These are phyloP conservation scores for Kodamaea nitidulidarum DNA, from an alignment of 805 yeast genomes.

Conservation along the genomic window DNA sequence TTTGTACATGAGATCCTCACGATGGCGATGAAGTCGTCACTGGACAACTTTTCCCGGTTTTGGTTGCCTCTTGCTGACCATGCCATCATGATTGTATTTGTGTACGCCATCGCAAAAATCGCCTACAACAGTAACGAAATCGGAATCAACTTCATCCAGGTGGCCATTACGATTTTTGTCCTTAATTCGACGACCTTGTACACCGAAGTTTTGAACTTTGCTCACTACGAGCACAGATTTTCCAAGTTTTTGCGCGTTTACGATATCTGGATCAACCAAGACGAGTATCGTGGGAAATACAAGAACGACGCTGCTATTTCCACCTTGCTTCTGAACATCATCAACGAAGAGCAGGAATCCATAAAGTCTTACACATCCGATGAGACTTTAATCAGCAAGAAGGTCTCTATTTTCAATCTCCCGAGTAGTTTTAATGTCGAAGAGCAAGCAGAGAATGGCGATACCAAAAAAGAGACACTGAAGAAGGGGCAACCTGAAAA, in stretches of 20 bases:
- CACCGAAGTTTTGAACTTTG: neutral
- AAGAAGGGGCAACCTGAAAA: no score
- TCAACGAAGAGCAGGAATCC: slow-evolving; percentile 11
- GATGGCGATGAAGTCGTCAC: slow-evolving; percentile 4
- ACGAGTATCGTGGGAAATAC: slow-evolving; percentile 9
- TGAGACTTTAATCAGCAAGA: slow-evolving; percentile 14
- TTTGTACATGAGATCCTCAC: slow-evolving; percentile 14
- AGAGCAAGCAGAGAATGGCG: neutral
- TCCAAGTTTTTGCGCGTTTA: slow-evolving; percentile 15
- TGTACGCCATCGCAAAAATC: slow-evolving; percentile 3
- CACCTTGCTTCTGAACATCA: slow-evolving; percentile 9
- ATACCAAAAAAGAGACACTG: no score
- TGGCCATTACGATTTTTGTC: slow-evolving; percentile 10
- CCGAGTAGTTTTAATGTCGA: slow-evolving; percentile 14
- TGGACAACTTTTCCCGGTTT: slow-evolving; percentile 10
- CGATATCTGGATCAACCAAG: slow-evolving; percentile 17
- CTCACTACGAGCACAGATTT: slow-evolving; percentile 12
- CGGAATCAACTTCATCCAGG: slow-evolving; percentile 8
- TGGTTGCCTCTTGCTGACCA: slow-evolving; percentile 18
- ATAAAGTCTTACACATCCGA: slow-evolving; percentile 15
- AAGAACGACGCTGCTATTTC: slow-evolving; percentile 12
- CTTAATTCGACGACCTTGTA: slow-evolving; percentile 4
- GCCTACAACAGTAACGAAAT: neutral
- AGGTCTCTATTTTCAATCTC: slow-evolving; percentile 10
- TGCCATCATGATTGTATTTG: slow-evolving; percentile 3